Evolutionary conservation across 805 yeast species (phyloP).

Genomic region (Saturnispora saitoi): DNA sequence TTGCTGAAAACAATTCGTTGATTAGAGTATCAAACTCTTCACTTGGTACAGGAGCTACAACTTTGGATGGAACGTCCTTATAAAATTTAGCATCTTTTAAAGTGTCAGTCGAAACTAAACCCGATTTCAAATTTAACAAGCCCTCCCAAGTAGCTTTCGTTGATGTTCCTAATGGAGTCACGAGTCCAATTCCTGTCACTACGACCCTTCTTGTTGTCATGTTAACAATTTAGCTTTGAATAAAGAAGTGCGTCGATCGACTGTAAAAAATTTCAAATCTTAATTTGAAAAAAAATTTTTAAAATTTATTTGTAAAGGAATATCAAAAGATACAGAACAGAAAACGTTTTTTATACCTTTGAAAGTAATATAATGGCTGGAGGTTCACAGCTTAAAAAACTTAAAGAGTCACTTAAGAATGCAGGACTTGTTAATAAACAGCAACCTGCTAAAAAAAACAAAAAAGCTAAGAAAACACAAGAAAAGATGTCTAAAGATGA

Average conservation of each 20-base stretch:
- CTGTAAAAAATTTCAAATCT: neutral
- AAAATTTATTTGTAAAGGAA: neutral
- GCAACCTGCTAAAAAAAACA: conserved; percentile 49
- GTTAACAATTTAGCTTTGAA: neutral
- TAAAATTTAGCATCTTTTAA: conserved; percentile 38
- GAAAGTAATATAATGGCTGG: conserved; percentile 30
- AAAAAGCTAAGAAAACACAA: conserved; percentile 37
- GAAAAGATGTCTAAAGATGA: conserved; percentile 70
- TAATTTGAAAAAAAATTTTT: neutral
- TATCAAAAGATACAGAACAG: neutral
- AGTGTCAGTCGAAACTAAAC: conserved; percentile 46
- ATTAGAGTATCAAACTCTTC: conserved; percentile 29
- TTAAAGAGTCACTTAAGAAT: conserved; percentile 66
- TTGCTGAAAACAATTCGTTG: conserved; percentile 30
- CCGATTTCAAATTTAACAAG: conserved; percentile 45
- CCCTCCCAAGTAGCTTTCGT: conserved; percentile 44
- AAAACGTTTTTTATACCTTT: conserved; percentile 1
- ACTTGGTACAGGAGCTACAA: conserved; percentile 65
- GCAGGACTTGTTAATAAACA: conserved; percentile 86
- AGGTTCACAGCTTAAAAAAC: conserved; percentile 79
- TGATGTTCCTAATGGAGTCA: conserved; percentile 82
- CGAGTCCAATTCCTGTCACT: conserved; percentile 82
- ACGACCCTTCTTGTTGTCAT: conserved; percentile 54
- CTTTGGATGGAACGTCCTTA: conserved; percentile 55
- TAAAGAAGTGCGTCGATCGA: neutral